Conservation (phyloP, 1,284 basidiomycete genomes). For the Flammula alnicola region DNA sequence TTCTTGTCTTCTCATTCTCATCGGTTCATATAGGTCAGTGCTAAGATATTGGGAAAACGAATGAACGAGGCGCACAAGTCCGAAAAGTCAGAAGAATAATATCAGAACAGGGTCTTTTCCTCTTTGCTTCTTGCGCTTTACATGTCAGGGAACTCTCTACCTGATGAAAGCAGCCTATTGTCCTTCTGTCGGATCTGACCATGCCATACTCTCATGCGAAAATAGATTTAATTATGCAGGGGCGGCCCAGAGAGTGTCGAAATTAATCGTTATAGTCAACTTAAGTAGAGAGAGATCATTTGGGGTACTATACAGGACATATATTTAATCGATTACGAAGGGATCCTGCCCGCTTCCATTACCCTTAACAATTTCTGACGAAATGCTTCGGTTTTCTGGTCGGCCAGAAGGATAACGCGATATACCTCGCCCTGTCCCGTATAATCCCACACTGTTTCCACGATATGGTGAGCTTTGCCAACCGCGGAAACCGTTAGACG, state of each 20-base stretch:
- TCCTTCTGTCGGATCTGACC: slow-evolving; percentile 12
- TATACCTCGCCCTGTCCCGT: slow-evolving; percentile 15
- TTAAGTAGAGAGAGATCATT: no score
- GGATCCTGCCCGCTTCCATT: slow-evolving; percentile 25
- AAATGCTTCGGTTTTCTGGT: slow-evolving; percentile 12
- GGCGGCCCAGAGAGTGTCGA: no score
- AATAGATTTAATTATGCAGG: slow-evolving; percentile 17
- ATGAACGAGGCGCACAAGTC: slow-evolving; percentile 53
- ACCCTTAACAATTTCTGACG: slow-evolving; percentile 20
- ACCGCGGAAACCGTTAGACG: slow-evolving; percentile 19
- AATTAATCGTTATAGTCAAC: no score
- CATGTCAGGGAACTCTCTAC: slow-evolving; percentile 1
- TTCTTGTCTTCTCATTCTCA: slow-evolving; percentile 15
- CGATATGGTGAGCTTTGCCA: slow-evolving; percentile 20
- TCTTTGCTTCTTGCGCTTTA: not conserved
- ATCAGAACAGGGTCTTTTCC: slow-evolving; percentile 31
- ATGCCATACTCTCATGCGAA: slow-evolving; percentile 5
- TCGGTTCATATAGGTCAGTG: slow-evolving; percentile 57
- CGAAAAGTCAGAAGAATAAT: slow-evolving; percentile 42
- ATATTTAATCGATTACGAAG: slow-evolving; percentile 24
- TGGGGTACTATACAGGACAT: no score
- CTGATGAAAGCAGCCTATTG: slow-evolving; percentile 15
- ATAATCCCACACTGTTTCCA: slow-evolving; percentile 20
- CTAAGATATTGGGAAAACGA: slow-evolving; percentile 77
- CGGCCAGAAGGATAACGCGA: slow-evolving; percentile 12